These are phyloP conservation scores for Nitzschia inconspicua DNA, from an alignment of 108 stramenopile genomes.

Conservation along the genomic window DNA sequence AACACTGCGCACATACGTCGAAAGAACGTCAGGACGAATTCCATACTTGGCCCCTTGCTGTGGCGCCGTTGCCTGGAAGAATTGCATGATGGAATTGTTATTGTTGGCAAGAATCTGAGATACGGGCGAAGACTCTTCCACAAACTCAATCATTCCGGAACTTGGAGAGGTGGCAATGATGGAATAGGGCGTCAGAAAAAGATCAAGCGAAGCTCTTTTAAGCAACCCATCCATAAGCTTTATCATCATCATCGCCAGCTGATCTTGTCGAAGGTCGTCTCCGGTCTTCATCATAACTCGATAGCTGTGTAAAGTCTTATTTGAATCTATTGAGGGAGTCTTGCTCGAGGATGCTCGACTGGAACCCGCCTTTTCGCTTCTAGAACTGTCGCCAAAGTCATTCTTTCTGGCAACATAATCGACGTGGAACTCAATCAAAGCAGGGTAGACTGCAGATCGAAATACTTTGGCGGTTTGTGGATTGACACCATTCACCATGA, in stretches of 20 bases:
- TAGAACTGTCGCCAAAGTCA: slow-evolving; percentile 10
- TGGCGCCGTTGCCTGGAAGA: slow-evolving; percentile 65
- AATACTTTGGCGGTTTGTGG: slow-evolving; percentile 79
- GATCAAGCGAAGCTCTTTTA: slow-evolving; percentile 93
- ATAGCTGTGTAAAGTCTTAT: slow-evolving; percentile 30
- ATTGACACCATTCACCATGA: slow-evolving; percentile 73
- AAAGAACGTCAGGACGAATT: slow-evolving; percentile 77
- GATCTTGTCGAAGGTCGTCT: slow-evolving; percentile 99
- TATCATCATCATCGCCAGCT: slow-evolving; percentile 97
- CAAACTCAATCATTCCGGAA: slow-evolving; percentile 95
- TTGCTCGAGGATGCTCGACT: no score
- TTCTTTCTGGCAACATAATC: slow-evolving; percentile 35
- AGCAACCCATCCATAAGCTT: slow-evolving; percentile 95
- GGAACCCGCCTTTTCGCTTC: neutral
- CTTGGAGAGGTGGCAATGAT: slow-evolving; percentile 91
- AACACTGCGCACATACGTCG: slow-evolving; percentile 90
- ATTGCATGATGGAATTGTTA: slow-evolving; percentile 76
- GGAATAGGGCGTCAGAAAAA: slow-evolving; percentile 68
- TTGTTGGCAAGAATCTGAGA: slow-evolving; percentile 86
- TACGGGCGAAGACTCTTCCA: slow-evolving; percentile 86
- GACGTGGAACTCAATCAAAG: slow-evolving; percentile 85
- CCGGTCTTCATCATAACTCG: slow-evolving; percentile 97
- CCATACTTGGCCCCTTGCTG: slow-evolving; percentile 67
- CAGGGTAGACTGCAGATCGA: slow-evolving; percentile 95
- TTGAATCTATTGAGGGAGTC: neutral